Conservation (phyloP, 2,329 filamentous ascomycete species). For the Cladophialophora bantiana region DNA sequence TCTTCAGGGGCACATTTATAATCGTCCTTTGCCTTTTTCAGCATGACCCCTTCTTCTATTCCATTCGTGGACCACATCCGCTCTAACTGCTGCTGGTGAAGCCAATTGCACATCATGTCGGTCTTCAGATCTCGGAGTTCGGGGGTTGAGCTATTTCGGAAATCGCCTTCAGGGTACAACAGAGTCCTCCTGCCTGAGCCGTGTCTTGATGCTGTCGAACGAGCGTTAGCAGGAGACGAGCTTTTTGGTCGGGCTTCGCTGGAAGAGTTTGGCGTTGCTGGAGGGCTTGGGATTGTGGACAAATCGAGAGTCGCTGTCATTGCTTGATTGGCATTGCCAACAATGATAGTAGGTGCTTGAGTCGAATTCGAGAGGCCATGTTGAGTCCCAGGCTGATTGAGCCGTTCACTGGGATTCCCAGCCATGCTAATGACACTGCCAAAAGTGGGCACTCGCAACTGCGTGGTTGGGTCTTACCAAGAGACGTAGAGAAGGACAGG, state of each 20-base stretch:
- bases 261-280: slow-evolving; percentile 11
- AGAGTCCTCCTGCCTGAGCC: slow-evolving; percentile 12
- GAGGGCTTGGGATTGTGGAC: slow-evolving; percentile 11
- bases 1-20: slow-evolving; percentile 61
- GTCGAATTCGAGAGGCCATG: not conserved
- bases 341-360: slow-evolving; percentile 11
- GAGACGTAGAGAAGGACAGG: not conserved
- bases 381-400: not conserved
- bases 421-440: slow-evolving; percentile 3
- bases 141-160: slow-evolving; percentile 31
- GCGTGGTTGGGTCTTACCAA: not conserved
- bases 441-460: not conserved
- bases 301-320: slow-evolving; percentile 10
- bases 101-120: slow-evolving; percentile 69
- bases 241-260: slow-evolving; percentile 3
- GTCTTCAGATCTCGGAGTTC: slow-evolving; percentile 49
- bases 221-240: slow-evolving; percentile 9
- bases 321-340: slow-evolving; percentile 10
- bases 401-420: not conserved
- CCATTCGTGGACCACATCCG: slow-evolving; percentile 58
- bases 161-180: slow-evolving; percentile 29
- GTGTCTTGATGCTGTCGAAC: slow-evolving; percentile 9
- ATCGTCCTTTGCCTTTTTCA: slow-evolving; percentile 60
- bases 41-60: slow-evolving; percentile 61
- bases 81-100: slow-evolving; percentile 68